Evolutionary conservation across 1,139 yeast species (phyloP), one percentile per base, ranked within the genome.

Genomic region (Geotrichum histeridarum): DNA sequence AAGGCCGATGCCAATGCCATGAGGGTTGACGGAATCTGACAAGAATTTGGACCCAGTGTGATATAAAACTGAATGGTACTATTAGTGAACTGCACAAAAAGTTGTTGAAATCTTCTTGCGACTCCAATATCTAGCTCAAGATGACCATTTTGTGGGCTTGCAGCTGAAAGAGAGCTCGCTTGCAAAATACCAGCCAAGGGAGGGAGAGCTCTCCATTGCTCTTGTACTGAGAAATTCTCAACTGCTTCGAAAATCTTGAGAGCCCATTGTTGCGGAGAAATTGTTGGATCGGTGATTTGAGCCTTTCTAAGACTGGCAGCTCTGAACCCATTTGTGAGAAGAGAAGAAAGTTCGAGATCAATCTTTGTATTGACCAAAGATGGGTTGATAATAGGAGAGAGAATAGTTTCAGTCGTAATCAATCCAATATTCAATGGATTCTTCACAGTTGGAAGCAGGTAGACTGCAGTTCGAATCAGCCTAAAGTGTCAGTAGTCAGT

Each of bases 371-470:
- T 9, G 49, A 51, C 36, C 51, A 58, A 43, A 42, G 59, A 22
- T 44, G 62, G 53, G 63, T 80, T 80, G 51, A 81, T 73, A 0
- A 73, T 60, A 0, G 80, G 77, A 51, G 78, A 79, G 59, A 73
- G 70, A 51, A 83, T 67, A 49, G 84, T 74, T 52, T 80, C 77
- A 15, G 76, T 71, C 2, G 83, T 65, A 4, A 85, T 65, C 4
- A 83, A 64, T 41, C 77, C 70, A 36, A 86, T 68, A 63, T 86
- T 85, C 54, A 73, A 75, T 54, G 77, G 81, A 54, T 79, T 77
- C 63, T 82, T 83, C 45, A 86, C 72, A 41, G 75, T 77, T 0
- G 93, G 90, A 39, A 84, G 68, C 63, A 82, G 82, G 63, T 82
- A 80, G 47, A 77, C 82, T 9, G 81, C 61, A 61, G 80, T 79